Evolutionary conservation across 139 green algal species (phyloP).

Genomic region (Micromonas commoda): DNA sequence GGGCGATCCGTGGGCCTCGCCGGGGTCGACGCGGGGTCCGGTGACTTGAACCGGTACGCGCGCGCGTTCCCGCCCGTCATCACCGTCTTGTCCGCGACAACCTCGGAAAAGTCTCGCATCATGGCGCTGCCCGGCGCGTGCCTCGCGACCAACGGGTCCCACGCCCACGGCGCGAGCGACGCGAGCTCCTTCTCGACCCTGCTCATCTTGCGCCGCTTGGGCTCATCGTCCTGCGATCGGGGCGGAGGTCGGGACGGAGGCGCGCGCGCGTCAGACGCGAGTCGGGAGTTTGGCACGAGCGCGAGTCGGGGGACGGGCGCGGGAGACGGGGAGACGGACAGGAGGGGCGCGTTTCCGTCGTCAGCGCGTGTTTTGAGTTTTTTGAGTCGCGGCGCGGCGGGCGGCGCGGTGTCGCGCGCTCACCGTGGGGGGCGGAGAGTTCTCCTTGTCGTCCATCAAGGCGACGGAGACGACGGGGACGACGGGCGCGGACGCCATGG

Average conservation of each 20-base stretch:
- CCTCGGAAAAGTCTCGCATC: slow-evolving; percentile 21
- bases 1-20: neutral
- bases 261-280: neutral
- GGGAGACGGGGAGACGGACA: neutral
- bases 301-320: too few species aligned
- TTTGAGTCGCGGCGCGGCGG: neutral
- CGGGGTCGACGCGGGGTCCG: neutral
- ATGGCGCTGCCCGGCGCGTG: slow-evolving; percentile 15
- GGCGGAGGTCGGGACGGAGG: neutral
- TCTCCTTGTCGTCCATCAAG: too few species aligned
- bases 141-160: slow-evolving; percentile 5
- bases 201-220: neutral
- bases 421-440: neutral
- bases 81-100: slow-evolving; percentile 13
- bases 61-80: neutral
- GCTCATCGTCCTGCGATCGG: neutral
- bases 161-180: slow-evolving; percentile 23
- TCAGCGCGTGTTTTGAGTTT: too few species aligned
- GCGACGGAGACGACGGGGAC: neutral
- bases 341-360: neutral
- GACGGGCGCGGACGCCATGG: neutral
- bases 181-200: slow-evolving; percentile 24
- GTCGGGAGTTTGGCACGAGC: too few species aligned
- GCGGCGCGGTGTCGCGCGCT: too few species aligned
- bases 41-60: neutral